Evolutionary conservation across 805 yeast genomes (phyloP).

Genomic region (Ogataea allantospora): DNA sequence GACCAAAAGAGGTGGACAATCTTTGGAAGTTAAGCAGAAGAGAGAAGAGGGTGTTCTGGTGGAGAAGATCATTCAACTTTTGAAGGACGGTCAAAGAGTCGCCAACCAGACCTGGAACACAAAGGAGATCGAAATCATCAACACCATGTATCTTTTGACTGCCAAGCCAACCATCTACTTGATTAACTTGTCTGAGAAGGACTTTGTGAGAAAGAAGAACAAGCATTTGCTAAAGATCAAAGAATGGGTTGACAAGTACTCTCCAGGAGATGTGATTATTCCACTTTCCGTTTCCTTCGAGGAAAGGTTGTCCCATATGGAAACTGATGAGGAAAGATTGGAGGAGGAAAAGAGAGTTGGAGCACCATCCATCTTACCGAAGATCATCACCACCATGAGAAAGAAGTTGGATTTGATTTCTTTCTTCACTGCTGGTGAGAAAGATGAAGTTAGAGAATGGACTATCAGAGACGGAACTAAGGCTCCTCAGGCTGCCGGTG

Average conservation of each 20-base stretch:
- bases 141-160: slow-evolving; percentile 71
- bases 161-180: slow-evolving; percentile 86
- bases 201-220: slow-evolving; percentile 54
- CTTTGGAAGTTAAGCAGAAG: slow-evolving; percentile 61
- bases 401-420: slow-evolving; percentile 67
- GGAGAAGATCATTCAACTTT: slow-evolving; percentile 57
- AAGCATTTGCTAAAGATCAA: slow-evolving; percentile 50
- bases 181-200: slow-evolving; percentile 70
- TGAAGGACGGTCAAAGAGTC: slow-evolving; percentile 64
- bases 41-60: slow-evolving; percentile 58
- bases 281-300: slow-evolving; percentile 93
- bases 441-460: slow-evolving; percentile 84
- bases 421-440: slow-evolving; percentile 83
- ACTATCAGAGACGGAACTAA: slow-evolving; percentile 69
- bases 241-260: slow-evolving; percentile 64
- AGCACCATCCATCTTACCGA: slow-evolving; percentile 54
- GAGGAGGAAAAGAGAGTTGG: slow-evolving; percentile 37
- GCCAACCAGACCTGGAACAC: slow-evolving; percentile 59
- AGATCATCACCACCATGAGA: slow-evolving; percentile 65
- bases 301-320: slow-evolving; percentile 88
- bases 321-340: slow-evolving; percentile 50
- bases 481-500: slow-evolving; percentile 90
- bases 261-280: slow-evolving; percentile 78
- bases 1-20: slow-evolving; percentile 63
- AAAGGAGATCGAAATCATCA: slow-evolving; percentile 64